phyloP scores from a whole-genome alignment of 164 flowering plant species.

The Piper longum region DNA sequence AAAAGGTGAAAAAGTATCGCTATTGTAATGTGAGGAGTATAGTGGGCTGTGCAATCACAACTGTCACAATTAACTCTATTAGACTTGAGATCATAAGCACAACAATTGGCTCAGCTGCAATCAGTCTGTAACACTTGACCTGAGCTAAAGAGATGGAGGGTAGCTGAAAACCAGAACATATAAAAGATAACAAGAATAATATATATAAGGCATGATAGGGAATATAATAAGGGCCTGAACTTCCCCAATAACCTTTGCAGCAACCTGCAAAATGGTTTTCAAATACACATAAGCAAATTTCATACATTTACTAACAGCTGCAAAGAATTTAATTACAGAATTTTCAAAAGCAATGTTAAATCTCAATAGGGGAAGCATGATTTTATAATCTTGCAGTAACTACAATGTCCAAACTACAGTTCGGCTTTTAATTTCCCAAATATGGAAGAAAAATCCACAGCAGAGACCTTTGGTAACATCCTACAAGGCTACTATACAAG shows the following conservation, averaged over 20 bases:
- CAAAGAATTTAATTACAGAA: background rate
- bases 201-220: constrained; percentile 68
- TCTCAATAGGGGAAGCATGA: background rate
- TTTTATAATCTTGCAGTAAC: too few species aligned
- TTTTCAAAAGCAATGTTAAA: background rate
- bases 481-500: too few species aligned
- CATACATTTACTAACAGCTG: background rate
- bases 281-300: background rate
- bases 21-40: constrained; percentile 71
- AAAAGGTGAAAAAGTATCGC: constrained; percentile 83
- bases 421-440: too few species aligned
- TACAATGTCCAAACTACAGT: too few species aligned
- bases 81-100: constrained; percentile 67
- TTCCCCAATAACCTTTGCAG: constrained; percentile 96
- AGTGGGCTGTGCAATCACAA: constrained; percentile 78
- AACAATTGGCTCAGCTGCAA: constrained; percentile 73
- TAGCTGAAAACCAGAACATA: constrained; percentile 90
- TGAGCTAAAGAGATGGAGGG: constrained; percentile 79
- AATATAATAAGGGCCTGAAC: constrained; percentile 83
- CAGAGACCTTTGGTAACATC: too few species aligned
- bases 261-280: constrained; percentile 45
- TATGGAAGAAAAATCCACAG: too few species aligned
- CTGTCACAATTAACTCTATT: constrained; percentile 57
- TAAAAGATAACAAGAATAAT: constrained; percentile 60
- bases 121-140: constrained; percentile 58